Evolutionary conservation across 192 early-diverging fungal species (phyloP), one percentile per base, ranked within the genome.

Genomic region (Jimgerdemannia flammicorona): DNA sequence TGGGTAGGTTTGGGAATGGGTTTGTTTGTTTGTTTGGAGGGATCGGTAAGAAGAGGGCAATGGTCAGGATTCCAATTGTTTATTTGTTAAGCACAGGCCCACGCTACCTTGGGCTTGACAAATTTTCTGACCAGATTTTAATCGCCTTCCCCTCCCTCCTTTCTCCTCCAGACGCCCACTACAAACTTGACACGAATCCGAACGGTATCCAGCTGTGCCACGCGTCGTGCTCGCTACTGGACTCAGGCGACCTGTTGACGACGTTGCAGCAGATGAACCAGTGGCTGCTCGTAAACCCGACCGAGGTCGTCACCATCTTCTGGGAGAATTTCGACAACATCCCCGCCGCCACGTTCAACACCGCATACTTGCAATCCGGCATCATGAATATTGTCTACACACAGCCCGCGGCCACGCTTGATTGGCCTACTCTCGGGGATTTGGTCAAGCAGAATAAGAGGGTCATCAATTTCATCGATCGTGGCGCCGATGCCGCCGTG

Each of bases 291-390:
- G 67, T 64, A 17, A 90, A 95, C 72, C 83, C 81, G n/a, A 81
- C 87, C 72, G 91, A 95, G 72, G 89, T 95, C 17, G 71, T 95
- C n/a, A 90, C 91, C 9, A 90, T 95, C 66, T 90, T 91, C 75
- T 85, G 93, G 77, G 87, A 92, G 66, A 93, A 95, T 79, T 70
- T 80, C 4, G 83, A 79, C 66, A 83, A 83, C 18, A 80, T 91
- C 42, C 54, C 81, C 11, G 75, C 89, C 0, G 67, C 78, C 10
- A 80, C 80, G 0, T 86, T 89, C 17, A 80, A 71, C n/a, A 19
- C 78, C 44, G 75, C 78, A 19, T 92, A 89, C 68, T 73, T 74
- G 54, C 72, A 82, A 39, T 66, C 72, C 17, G 72, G 72, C 11
- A 64, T 73, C 18, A 73, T 66, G 63, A 64, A 64, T 3, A 40